Evolutionary conservation across 2,329 filamentous ascomycete genomes (phyloP).

Genomic region (Neonectria punicea): DNA sequence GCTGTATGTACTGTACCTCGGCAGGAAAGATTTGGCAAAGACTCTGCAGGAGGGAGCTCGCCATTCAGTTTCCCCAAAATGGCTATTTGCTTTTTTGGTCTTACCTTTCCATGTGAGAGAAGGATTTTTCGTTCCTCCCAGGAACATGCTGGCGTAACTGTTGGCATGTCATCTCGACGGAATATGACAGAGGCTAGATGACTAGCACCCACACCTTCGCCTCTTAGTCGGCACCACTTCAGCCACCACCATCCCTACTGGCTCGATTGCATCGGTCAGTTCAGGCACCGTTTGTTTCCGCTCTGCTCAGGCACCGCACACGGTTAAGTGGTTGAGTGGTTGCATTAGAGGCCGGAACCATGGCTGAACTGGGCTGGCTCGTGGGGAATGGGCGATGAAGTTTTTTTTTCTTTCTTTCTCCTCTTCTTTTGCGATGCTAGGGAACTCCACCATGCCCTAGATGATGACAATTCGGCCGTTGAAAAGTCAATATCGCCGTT

Average conservation of each 20-base stretch:
- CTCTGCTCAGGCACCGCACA: slow-evolving; percentile 22
- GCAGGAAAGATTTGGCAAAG: background rate
- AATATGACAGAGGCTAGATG: slow-evolving; percentile 4
- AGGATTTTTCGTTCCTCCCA: slow-evolving; percentile 13
- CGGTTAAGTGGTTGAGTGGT: slow-evolving; percentile 27
- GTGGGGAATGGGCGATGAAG: slow-evolving; percentile 9
- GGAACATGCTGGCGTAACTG: slow-evolving; percentile 19
- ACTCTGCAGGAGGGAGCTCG: background rate
- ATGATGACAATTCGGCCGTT: background rate
- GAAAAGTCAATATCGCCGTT: background rate
- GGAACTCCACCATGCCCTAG: background rate
- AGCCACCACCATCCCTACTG: slow-evolving; percentile 15
- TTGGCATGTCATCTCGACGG: slow-evolving; percentile 1
- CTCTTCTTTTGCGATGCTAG: background rate
- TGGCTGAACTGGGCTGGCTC: background rate
- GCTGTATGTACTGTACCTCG: background rate
- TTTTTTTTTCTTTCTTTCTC: slow-evolving; percentile 3
- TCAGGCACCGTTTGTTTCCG: slow-evolving; percentile 18
- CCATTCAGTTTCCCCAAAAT: background rate
- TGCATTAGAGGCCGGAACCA: slow-evolving; percentile 11
- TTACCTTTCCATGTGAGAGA: slow-evolving; percentile 20
- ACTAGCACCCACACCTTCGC: slow-evolving; percentile 12
- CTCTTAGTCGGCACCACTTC: slow-evolving; percentile 3
- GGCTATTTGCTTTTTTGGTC: slow-evolving; percentile 14
- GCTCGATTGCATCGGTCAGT: slow-evolving; percentile 25